Evolutionary conservation across 2,329 filamentous ascomycete genomes (phyloP).

Genomic region (Paracamarosporium sp.): DNA sequence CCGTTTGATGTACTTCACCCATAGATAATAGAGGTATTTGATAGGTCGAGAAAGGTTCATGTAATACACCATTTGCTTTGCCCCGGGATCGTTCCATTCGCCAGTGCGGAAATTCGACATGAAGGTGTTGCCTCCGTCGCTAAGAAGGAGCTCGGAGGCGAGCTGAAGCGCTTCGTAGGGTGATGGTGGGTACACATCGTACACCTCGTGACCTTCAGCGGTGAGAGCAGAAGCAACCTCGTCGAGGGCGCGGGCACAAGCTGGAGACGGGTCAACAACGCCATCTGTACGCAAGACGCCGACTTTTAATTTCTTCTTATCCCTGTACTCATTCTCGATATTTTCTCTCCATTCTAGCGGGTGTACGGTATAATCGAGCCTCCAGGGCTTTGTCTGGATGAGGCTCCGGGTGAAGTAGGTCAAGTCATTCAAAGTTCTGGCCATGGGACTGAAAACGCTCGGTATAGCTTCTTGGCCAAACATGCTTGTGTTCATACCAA

Average conservation of each 20-base stretch:
- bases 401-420: constrained; percentile 82
- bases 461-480: constrained; percentile 89
- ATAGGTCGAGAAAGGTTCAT: constrained; percentile 75
- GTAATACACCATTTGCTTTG: constrained; percentile 74
- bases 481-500: constrained; percentile 85
- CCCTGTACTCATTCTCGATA: constrained; percentile 63
- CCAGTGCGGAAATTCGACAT: constrained; percentile 76
- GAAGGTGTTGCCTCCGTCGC: constrained; percentile 83
- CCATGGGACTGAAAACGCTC: constrained; percentile 91
- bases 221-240: constrained; percentile 73
- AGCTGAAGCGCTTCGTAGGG: constrained; percentile 79
- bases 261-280: constrained; percentile 85
- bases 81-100: constrained; percentile 81
- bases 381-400: constrained; percentile 85
- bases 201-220: constrained; percentile 76
- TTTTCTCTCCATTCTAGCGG: constrained; percentile 79
- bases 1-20: constrained; percentile 80
- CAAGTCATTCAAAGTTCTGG: constrained; percentile 81
- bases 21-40: constrained; percentile 87
- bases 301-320: constrained; percentile 70
- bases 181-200: constrained; percentile 67
- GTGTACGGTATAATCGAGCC: constrained; percentile 84
- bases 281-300: constrained; percentile 81
- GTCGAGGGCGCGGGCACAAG: constrained; percentile 78
- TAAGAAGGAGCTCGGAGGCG: constrained; percentile 80